phyloP scores from a whole-genome alignment of 257 asterid species.

The Echites panduratus region DNA sequence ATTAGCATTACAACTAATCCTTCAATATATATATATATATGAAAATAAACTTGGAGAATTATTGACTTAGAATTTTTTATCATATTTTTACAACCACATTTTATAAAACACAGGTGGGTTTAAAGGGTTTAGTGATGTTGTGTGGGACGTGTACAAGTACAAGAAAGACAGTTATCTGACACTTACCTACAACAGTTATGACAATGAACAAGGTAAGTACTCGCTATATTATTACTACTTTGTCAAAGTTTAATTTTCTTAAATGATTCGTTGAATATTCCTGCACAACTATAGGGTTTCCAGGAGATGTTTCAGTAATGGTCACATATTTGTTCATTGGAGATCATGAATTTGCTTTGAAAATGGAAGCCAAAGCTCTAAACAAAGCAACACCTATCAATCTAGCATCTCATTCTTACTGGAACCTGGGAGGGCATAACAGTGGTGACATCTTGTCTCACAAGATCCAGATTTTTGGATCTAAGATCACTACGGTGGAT shows the following conservation, averaged over 20 bases:
- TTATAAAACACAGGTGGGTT: constrained; percentile 48
- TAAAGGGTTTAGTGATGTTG: constrained; percentile 50
- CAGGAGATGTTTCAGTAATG: constrained; percentile 47
- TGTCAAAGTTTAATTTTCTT: background rate
- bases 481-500: constrained; percentile 57
- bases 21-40: too few relatives aligned
- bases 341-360: constrained; percentile 35
- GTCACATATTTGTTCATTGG: constrained; percentile 60
- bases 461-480: constrained; percentile 45
- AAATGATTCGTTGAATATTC: too few relatives aligned
- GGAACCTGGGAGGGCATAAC: constrained; percentile 76
- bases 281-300: constrained; percentile 46
- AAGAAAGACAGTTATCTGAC: constrained; percentile 43
- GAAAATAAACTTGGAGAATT: too few relatives aligned
- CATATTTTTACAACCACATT: too few relatives aligned
- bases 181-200: constrained; percentile 53
- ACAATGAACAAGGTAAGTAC: constrained; percentile 70
- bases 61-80: too few relatives aligned
- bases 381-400: constrained; percentile 70
- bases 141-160: constrained; percentile 46
- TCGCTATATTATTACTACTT: too few relatives aligned
- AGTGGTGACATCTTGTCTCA: constrained; percentile 63
- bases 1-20: too few relatives aligned
- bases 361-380: constrained; percentile 54
- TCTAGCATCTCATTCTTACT: constrained; percentile 76